These are phyloP conservation scores for Euphrasia confusa DNA, from an alignment of 257 asterid genomes.

Conservation along the genomic window DNA sequence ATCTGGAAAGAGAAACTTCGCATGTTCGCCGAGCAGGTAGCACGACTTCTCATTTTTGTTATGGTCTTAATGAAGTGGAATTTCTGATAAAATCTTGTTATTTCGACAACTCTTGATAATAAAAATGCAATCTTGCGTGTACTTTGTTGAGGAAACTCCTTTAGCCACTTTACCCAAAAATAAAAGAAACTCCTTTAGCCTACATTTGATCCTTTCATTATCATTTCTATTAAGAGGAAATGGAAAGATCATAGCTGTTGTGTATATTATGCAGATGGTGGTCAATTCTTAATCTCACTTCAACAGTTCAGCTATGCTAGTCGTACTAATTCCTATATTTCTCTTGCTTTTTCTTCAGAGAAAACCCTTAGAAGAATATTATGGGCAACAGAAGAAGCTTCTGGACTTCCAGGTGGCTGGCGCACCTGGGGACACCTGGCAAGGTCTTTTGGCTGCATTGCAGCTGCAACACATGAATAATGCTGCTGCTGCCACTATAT, in stretches of 20 bases:
- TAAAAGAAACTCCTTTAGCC: no score
- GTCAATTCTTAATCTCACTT: no score
- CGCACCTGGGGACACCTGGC: constrained; percentile 75
- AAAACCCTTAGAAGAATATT: constrained; percentile 78
- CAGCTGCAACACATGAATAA: constrained; percentile 61
- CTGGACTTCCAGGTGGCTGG: constrained; percentile 67
- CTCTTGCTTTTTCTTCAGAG: constrained; percentile 35
- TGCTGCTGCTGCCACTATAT: constrained; percentile 22
- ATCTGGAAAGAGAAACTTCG: constrained; percentile 53
- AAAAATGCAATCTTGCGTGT: background rate
- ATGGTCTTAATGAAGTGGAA: no score
- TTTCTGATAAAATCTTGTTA: no score
- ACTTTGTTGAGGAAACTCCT: no score
- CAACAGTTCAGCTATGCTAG: background rate
- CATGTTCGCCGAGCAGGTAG: constrained; percentile 62
- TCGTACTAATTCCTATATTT: background rate
- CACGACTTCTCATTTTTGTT: no score
- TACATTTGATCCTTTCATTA: no score
- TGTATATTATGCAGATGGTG: no score
- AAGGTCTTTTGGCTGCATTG: constrained; percentile 81
- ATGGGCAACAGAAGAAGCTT: constrained; percentile 74
- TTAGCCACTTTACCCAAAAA: no score
- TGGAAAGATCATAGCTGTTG: no score
- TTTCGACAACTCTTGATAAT: background rate
- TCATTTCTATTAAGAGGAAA: no score